Evolutionary conservation across 805 yeast species (phyloP).

Genomic region (Candida patagonica): DNA sequence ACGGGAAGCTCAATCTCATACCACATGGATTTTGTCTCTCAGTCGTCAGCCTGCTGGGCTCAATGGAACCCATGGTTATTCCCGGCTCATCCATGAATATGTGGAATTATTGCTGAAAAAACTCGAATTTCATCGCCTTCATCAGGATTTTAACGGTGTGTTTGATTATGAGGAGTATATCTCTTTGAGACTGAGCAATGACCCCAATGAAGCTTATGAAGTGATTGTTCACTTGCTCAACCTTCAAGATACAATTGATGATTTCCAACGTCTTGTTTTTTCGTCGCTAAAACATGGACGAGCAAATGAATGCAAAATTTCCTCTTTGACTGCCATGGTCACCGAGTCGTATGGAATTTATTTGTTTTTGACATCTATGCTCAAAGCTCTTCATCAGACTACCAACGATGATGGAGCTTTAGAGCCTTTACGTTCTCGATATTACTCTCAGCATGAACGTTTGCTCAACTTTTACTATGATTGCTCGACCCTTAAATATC

Average conservation of each 20-base stretch:
- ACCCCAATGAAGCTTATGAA: slow-evolving; percentile 94
- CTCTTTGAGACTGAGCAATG: slow-evolving; percentile 75
- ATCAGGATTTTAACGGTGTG: slow-evolving; percentile 87
- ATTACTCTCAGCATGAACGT: slow-evolving; percentile 57
- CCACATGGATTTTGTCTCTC: slow-evolving; percentile 68
- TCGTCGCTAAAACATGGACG: slow-evolving; percentile 56
- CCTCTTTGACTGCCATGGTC: slow-evolving; percentile 83
- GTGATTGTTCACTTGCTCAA: slow-evolving; percentile 77
- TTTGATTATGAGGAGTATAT: slow-evolving; percentile 95
- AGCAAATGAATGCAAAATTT: slow-evolving; percentile 62
- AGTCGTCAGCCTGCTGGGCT: slow-evolving; percentile 35
- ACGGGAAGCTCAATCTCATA: slow-evolving; percentile 68
- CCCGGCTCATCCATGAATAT: slow-evolving; percentile 69
- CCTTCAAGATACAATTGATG: slow-evolving; percentile 75
- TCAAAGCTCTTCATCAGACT: slow-evolving; percentile 74
- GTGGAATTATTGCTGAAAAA: slow-evolving; percentile 60
- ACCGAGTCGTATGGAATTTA: slow-evolving; percentile 90
- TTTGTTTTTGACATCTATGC: slow-evolving; percentile 81
- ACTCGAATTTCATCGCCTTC: slow-evolving; percentile 71
- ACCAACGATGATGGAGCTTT: slow-evolving; percentile 69
- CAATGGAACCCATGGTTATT: slow-evolving; percentile 43
- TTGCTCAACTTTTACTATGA: slow-evolving; percentile 82
- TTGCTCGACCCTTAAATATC: slow-evolving; percentile 72
- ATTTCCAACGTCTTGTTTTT: slow-evolving; percentile 66
- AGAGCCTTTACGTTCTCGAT: slow-evolving; percentile 63